Conservation (phyloP, 106 monocot genomes). For the Allium cepa region DNA sequence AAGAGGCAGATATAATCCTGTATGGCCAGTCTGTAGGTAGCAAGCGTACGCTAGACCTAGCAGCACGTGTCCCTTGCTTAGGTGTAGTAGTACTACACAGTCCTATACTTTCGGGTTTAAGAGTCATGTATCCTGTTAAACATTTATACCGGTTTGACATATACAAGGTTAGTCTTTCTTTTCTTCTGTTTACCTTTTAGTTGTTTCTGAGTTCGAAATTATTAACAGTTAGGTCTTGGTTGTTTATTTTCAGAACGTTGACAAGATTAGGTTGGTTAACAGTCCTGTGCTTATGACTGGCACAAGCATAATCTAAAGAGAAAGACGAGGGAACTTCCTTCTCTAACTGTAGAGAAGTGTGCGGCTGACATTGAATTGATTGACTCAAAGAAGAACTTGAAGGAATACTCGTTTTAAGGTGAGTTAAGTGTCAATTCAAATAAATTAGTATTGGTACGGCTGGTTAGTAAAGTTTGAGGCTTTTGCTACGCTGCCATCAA, state of each 20-base stretch:
- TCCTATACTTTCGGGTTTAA: conserved; percentile 24
- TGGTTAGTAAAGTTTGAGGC: too few relatives aligned
- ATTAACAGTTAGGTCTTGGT: background rate
- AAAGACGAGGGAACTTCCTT: too few relatives aligned
- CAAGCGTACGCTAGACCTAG: conserved; percentile 17
- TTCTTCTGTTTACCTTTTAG: background rate
- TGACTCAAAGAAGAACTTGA: too few relatives aligned
- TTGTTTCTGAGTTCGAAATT: background rate
- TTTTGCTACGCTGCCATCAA: too few relatives aligned
- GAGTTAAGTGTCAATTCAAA: too few relatives aligned
- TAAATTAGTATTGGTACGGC: too few relatives aligned
- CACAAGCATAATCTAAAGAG: background rate
- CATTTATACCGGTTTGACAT: conserved; percentile 28
- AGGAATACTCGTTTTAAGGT: too few relatives aligned
- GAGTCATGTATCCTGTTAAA: conserved; percentile 26
- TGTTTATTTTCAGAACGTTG: conserved; percentile 6
- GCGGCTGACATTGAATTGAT: too few relatives aligned
- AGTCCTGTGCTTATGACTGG: conserved; percentile 12
- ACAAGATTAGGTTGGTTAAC: conserved; percentile 12
- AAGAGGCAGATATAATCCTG: conserved; percentile 18
- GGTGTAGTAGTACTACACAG: conserved; percentile 22
- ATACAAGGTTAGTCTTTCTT: conserved; percentile 15
- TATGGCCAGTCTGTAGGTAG: conserved; percentile 30
- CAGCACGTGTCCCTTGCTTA: conserved; percentile 11
- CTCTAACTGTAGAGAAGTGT: too few relatives aligned